Percentiles rank a stretch among this genome's conserved stretches.
Evolutionary conservation across 768 basidiomycete genomes (phyloP).

Genomic region (Trametes punicea): DNA sequence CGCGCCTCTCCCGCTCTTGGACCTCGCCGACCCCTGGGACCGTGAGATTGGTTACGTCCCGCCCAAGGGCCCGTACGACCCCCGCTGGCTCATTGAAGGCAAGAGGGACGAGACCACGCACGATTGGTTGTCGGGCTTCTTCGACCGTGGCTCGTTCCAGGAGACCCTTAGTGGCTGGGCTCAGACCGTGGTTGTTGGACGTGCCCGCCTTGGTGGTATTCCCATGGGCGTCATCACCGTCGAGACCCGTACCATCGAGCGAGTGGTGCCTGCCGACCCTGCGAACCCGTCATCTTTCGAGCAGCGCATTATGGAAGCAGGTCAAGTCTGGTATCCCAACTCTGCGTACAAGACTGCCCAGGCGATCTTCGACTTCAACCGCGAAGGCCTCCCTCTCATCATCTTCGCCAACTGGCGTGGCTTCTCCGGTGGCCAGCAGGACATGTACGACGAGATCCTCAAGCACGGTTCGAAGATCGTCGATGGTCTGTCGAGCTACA

Average conservation of each 20-base stretch:
- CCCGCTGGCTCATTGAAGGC: slow-evolving; percentile 96
- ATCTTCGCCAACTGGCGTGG: slow-evolving; percentile 99
- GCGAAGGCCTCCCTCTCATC: slow-evolving; percentile 93
- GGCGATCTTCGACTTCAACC: slow-evolving; percentile 97
- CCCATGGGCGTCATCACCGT: slow-evolving; percentile 98
- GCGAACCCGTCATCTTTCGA: slow-evolving; percentile 97
- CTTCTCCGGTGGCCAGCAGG: slow-evolving; percentile 99
- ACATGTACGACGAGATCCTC: slow-evolving; percentile 97
- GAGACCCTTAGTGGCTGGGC: slow-evolving; percentile 99
- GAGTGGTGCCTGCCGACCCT: slow-evolving; percentile 94
- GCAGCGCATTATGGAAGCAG: slow-evolving; percentile 98
- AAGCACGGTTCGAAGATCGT: slow-evolving; percentile 99
- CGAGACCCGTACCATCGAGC: slow-evolving; percentile 95
- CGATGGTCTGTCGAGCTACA: slow-evolving; percentile 95
- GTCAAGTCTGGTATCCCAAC: slow-evolving; percentile 99
- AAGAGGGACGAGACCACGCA: slow-evolving; percentile 79
- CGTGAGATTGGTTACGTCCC: slow-evolving; percentile 87
- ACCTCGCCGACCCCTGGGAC: slow-evolving; percentile 80
- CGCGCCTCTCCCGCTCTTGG: slow-evolving; percentile 74
- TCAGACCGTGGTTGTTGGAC: slow-evolving; percentile 96
- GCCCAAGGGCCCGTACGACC: slow-evolving; percentile 94
- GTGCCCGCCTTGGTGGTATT: slow-evolving; percentile 94
- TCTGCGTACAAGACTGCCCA: slow-evolving; percentile 99
- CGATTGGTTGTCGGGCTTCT: slow-evolving; percentile 86
- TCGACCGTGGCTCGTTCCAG: slow-evolving; percentile 97